Percentiles rank a stretch among this genome's conserved stretches.
Conservation (phyloP, 2,329 filamentous ascomycete genomes). For the Lachnellula cervina region DNA sequence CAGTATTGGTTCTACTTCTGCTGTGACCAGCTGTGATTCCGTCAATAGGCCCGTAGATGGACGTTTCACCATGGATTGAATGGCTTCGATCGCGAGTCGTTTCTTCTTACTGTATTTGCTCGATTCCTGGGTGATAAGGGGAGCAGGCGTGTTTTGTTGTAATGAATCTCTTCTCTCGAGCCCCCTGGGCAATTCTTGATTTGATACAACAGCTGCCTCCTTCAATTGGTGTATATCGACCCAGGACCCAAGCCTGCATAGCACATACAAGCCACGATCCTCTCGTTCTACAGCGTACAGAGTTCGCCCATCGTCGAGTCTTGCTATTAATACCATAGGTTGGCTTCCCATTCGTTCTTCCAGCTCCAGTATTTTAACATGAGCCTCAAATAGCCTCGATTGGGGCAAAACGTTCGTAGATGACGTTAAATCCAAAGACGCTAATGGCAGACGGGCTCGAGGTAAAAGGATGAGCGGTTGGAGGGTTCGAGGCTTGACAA, state of each 20-base stretch:
- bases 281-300: slow-evolving; percentile 65
- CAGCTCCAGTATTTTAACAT: slow-evolving; percentile 59
- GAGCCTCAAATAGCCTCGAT: slow-evolving; percentile 55
- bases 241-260: slow-evolving; percentile 66
- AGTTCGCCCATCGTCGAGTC: slow-evolving; percentile 49
- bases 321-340: slow-evolving; percentile 56
- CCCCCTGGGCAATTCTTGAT: slow-evolving; percentile 31
- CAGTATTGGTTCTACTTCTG: slow-evolving; percentile 3
- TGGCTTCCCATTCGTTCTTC: slow-evolving; percentile 53
- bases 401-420: slow-evolving; percentile 47
- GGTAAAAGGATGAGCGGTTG: slow-evolving; percentile 59
- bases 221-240: slow-evolving; percentile 53
- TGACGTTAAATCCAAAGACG: slow-evolving; percentile 52
- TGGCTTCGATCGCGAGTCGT: slow-evolving; percentile 56
- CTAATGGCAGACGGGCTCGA: slow-evolving; percentile 56
- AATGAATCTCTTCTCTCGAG: slow-evolving; percentile 2
- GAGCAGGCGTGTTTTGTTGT: not conserved
- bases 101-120: slow-evolving; percentile 43
- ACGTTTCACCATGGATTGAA: slow-evolving; percentile 56
- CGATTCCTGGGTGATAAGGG: slow-evolving; percentile 15
- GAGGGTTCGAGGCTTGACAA: slow-evolving; percentile 49
- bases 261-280: slow-evolving; percentile 53
- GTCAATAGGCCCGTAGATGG: slow-evolving; percentile 21
- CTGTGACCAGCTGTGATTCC: slow-evolving; percentile 13
- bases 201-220: slow-evolving; percentile 45